These are phyloP conservation scores for Ganoderma sp. DNA, from an alignment of 1,284 basidiomycete species.

Conservation along the genomic window DNA sequence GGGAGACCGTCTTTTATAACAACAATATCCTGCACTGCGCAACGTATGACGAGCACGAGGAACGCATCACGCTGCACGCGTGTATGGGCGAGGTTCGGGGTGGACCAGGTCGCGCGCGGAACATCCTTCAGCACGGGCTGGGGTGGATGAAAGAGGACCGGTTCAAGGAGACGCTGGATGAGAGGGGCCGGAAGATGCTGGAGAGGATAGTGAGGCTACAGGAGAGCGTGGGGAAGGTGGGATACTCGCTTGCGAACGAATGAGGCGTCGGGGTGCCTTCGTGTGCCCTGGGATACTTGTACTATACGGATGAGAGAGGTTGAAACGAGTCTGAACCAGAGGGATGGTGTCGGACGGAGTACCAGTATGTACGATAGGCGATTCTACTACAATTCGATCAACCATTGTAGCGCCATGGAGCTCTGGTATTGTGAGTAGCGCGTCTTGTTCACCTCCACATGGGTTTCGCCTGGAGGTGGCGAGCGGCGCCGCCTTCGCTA, in stretches of 20 bases:
- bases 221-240: constrained; percentile 51
- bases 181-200: constrained; percentile 62
- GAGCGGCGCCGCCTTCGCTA: too few relatives aligned
- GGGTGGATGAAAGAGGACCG: constrained; percentile 70
- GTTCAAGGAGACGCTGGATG: constrained; percentile 60
- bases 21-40: constrained; percentile 82
- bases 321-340: not conserved
- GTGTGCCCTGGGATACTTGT: not conserved
- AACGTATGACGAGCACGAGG: constrained; percentile 59
- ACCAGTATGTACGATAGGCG: not conserved
- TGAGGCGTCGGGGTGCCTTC: not conserved
- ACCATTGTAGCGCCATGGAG: too few relatives aligned
- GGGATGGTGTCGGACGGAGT: not conserved
- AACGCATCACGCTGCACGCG: constrained; percentile 77
- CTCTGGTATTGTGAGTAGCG: too few relatives aligned
- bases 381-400: not conserved
- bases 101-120: constrained; percentile 70
- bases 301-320: not conserved
- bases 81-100: constrained; percentile 71
- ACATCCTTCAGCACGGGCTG: constrained; percentile 82
- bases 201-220: constrained; percentile 66
- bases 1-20: constrained; percentile 85
- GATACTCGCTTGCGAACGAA: constrained; percentile 54
- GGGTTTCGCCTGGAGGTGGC: too few relatives aligned
- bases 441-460: too few relatives aligned